Evolutionary conservation across 2,329 filamentous ascomycete genomes (phyloP), one percentile per base, ranked within the genome.

Genomic region (Arthrinium phaeospermum): DNA sequence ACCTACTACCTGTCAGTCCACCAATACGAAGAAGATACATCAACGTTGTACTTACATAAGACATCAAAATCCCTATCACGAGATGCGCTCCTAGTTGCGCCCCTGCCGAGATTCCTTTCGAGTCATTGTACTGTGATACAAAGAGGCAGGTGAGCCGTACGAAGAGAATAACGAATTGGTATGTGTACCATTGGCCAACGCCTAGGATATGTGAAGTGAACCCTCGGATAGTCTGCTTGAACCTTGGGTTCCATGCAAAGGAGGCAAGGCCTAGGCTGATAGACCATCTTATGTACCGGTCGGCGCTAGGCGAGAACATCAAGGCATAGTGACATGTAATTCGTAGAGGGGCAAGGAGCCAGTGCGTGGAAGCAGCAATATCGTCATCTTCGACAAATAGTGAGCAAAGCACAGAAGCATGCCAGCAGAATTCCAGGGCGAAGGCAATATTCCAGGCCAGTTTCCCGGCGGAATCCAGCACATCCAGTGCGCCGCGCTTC

Each of bases 171-270:
- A 92, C 79, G 1, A 86, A 78, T 77, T 95, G 93, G 73, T 92
- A 88, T 1, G 85, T 86, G 78, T 94, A 93, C 86, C 93, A 93
- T 70, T 89, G 86, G 4, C 85, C 83, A 16, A 93, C 86, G 0
- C 91, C 91, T 3, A 86, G 79, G 45, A 93, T 84, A 72, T 89
- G 90, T 74, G 83, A 86, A 41, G 85, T 88, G 78, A 88, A 92
- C 71, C 89, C 91, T n/a, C 88, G 85, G 46, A 86, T 84, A 4
- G 87, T 88, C 76, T 91, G 86, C 46, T 89, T 86, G 75, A 93
- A 89, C 72, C 87, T 88, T 0, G 91, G 91, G 74, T 93, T 94
- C 92, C 92, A 94, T 87, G 90, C 92, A 16, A 87, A 81, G 3
- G 90, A 87, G 24, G 87, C 76, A 3, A 90, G 75, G 47, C 87